Conservation (phyloP, 2,329 filamentous ascomycete genomes). For the Fusarium sp. region DNA sequence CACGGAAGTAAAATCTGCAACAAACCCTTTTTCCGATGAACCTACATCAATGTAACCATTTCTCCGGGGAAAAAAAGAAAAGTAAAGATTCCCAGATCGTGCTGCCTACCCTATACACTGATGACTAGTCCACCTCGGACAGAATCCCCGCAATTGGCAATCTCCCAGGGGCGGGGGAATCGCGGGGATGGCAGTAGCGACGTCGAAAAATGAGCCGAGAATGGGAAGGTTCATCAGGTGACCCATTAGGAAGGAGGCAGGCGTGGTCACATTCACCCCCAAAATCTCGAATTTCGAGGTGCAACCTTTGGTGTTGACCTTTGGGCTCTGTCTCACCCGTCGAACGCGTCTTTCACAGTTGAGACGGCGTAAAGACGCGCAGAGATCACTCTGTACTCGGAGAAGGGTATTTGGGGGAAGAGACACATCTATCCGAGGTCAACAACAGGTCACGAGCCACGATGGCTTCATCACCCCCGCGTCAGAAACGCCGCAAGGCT, state of each 20-base stretch:
- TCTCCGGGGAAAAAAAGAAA: not conserved
- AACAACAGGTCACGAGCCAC: constrained; percentile 27
- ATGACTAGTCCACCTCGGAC: not conserved
- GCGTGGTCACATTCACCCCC: constrained; percentile 34
- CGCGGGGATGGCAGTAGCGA: constrained; percentile 29
- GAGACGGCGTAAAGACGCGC: not conserved
- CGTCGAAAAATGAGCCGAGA: constrained; percentile 30
- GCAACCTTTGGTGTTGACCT: constrained; percentile 11
- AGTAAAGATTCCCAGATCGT: not conserved
- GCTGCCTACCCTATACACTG: constrained; percentile 19
- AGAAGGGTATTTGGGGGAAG: not conserved
- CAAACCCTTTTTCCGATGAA: not conserved
- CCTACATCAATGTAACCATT: not conserved
- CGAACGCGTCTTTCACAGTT: not conserved
- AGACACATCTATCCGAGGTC: constrained; percentile 24
- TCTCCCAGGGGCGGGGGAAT: constrained; percentile 32
- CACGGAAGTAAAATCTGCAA: not conserved
- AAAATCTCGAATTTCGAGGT: constrained; percentile 37
- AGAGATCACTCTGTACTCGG: not conserved
- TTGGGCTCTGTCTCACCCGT: constrained; percentile 10
- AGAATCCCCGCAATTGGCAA: constrained; percentile 33
- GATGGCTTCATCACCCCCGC: constrained; percentile 48
- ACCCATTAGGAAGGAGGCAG: constrained; percentile 25
- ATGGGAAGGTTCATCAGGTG: constrained; percentile 37
- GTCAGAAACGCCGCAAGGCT: constrained; percentile 50